Conservation (phyloP, 108 stramenopile genomes). For the Skeletonema marinoi region DNA sequence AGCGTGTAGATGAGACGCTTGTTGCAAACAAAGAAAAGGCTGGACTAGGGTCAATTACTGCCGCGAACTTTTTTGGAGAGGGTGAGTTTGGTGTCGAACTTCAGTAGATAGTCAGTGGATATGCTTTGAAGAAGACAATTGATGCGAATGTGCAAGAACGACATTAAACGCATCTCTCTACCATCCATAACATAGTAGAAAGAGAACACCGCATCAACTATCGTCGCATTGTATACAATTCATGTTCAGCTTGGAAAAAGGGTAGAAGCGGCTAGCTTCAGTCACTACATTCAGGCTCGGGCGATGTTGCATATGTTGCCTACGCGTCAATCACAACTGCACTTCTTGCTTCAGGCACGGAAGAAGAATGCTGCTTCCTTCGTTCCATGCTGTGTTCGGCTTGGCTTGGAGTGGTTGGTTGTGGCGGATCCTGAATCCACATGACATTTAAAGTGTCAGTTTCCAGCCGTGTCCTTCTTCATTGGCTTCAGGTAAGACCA, state of each 20-base stretch:
- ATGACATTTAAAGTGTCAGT: too few relatives aligned
- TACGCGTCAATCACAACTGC: too few relatives aligned
- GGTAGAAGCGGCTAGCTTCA: not conserved
- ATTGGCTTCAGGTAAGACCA: too few relatives aligned
- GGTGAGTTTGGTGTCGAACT: conserved; percentile 48
- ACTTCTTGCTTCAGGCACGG: too few relatives aligned
- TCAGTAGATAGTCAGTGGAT: not conserved
- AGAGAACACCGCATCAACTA: not conserved
- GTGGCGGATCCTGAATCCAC: too few relatives aligned
- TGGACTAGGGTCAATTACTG: conserved; percentile 6
- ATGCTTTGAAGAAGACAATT: not conserved
- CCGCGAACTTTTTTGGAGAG: conserved; percentile 32
- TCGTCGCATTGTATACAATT: too few relatives aligned
- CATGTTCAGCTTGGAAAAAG: not conserved
- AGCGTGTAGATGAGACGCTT: conserved; percentile 40
- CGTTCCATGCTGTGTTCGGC: too few relatives aligned
- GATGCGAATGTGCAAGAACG: not conserved
- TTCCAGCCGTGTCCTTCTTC: too few relatives aligned
- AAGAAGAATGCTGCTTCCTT: too few relatives aligned
- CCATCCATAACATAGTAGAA: not conserved
- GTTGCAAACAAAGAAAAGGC: not conserved
- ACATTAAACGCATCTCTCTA: not conserved
- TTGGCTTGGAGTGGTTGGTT: too few relatives aligned
- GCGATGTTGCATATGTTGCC: too few relatives aligned
- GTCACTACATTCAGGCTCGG: too few relatives aligned